phyloP scores from a whole-genome alignment of 176 grass and related monocot species.

The Oryza longistaminata region DNA sequence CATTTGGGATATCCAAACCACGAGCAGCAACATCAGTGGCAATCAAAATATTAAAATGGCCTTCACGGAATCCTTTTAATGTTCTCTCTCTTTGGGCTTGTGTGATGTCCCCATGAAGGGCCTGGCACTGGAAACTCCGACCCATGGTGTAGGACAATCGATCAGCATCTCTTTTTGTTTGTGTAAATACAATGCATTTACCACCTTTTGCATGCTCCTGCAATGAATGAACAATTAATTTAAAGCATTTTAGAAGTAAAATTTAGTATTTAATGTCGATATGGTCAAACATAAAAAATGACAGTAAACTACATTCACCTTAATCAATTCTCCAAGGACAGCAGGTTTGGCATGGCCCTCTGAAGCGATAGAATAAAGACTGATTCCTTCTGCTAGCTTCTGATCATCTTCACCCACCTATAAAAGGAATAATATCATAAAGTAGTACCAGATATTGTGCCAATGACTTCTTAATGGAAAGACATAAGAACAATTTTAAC shows the following conservation, averaged over 20 bases:
- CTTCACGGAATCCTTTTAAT: constrained; percentile 79
- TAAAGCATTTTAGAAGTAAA: background rate
- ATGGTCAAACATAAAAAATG: background rate
- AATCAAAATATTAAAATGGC: constrained; percentile 75
- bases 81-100: constrained; percentile 87
- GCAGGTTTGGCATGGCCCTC: constrained; percentile 72
- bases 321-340: constrained; percentile 76
- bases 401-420: constrained; percentile 98
- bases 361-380: constrained; percentile 56
- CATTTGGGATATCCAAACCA: constrained; percentile 98
- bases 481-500: background rate
- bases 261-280: background rate
- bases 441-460: background rate
- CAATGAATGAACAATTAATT: constrained; percentile 11
- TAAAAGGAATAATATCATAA: constrained; percentile 9
- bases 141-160: constrained; percentile 64
- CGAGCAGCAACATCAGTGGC: constrained; percentile 98
- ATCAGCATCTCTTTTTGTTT: constrained; percentile 92
- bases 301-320: constrained; percentile 40
- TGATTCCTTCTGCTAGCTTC: constrained; percentile 95
- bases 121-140: constrained; percentile 64
- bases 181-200: constrained; percentile 95
- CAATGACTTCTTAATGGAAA: background rate
- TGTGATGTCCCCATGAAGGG: constrained; percentile 92
- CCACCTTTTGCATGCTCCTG: constrained; percentile 94